Conservation (phyloP, 108 stramenopile species). For the Conticribra weissflogii region DNA sequence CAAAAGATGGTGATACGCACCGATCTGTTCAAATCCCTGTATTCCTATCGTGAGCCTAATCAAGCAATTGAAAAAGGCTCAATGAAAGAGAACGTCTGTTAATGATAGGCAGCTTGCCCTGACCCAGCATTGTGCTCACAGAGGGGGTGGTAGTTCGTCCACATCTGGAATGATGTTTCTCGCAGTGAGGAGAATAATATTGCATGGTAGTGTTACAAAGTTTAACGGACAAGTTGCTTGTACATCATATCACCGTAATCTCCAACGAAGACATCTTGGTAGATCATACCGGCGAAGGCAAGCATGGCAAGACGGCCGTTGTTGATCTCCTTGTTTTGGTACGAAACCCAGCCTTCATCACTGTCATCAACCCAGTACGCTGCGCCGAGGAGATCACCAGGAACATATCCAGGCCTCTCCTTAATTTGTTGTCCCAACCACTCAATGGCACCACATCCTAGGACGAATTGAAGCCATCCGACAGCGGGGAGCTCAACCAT, state of each 20-base stretch:
- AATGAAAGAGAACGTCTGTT: no score
- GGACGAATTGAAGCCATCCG: conserved; percentile 90
- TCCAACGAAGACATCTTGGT: conserved; percentile 80
- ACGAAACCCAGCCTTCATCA: conserved; percentile 90
- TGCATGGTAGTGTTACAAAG: neutral
- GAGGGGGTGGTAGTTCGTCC: no score
- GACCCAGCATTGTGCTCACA: no score
- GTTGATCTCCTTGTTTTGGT: conserved; percentile 96
- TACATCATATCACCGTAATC: conserved; percentile 91
- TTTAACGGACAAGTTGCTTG: conserved; percentile 62
- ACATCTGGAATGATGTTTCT: no score
- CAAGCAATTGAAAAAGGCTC: no score
- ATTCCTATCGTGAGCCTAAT: neutral
- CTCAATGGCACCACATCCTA: conserved; percentile 92
- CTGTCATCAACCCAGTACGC: conserved; percentile 91
- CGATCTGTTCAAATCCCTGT: no score
- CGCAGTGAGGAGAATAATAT: no score
- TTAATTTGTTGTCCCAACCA: conserved; percentile 88
- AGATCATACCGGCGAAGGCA: conserved; percentile 90
- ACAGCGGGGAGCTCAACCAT: conserved; percentile 80
- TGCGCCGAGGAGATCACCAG: conserved; percentile 90
- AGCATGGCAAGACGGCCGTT: conserved; percentile 97
- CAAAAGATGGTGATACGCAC: neutral
- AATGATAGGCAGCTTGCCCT: no score
- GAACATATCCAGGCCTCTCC: conserved; percentile 84